Percentiles rank a stretch among this genome's conserved stretches.
Conservation (phyloP, 1,284 basidiomycete species). For the Ganoderma lingzhi region DNA sequence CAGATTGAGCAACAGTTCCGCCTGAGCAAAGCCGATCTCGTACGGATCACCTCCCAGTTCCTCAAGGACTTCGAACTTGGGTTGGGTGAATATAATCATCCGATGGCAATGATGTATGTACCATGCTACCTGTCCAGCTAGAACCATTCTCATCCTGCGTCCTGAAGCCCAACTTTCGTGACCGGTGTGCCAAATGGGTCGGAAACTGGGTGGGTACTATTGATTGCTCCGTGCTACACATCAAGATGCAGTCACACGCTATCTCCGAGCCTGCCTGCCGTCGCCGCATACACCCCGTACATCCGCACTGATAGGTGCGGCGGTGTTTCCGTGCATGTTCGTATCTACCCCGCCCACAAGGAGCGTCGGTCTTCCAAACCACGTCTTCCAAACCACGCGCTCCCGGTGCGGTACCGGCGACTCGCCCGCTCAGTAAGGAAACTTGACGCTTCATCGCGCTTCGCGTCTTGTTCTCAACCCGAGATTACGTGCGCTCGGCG, state of each 20-base stretch:
- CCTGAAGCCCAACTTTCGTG: constrained; percentile 83
- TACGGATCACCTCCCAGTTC: constrained; percentile 81
- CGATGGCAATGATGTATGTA: constrained; percentile 90
- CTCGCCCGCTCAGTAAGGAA: constrained; percentile 32
- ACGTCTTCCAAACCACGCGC: constrained; percentile 26
- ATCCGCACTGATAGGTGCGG: background rate
- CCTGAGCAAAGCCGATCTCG: constrained; percentile 66
- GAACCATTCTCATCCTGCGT: constrained; percentile 16
- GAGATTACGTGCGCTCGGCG: constrained; percentile 28
- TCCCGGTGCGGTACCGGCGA: constrained; percentile 33
- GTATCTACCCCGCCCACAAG: background rate
- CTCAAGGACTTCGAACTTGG: constrained; percentile 81
- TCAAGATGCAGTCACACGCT: background rate
- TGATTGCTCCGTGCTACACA: constrained; percentile 10
- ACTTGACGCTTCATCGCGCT: constrained; percentile 18
- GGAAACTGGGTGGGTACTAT: constrained; percentile 81
- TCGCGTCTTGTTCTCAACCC: constrained; percentile 19
- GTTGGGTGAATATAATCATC: constrained; percentile 72
- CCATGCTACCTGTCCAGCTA: background rate
- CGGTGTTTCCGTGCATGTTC: background rate
- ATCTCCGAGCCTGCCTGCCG: background rate
- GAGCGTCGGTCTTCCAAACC: constrained; percentile 22
- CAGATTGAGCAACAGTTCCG: constrained; percentile 75
- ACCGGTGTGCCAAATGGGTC: constrained; percentile 90
- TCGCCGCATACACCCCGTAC: background rate